A percentile compares a stretch with the other conserved stretches of the same genome.
phyloP scores from a whole-genome alignment of 2,329 filamentous ascomycete species.

The Colletotrichum graminicola region DNA sequence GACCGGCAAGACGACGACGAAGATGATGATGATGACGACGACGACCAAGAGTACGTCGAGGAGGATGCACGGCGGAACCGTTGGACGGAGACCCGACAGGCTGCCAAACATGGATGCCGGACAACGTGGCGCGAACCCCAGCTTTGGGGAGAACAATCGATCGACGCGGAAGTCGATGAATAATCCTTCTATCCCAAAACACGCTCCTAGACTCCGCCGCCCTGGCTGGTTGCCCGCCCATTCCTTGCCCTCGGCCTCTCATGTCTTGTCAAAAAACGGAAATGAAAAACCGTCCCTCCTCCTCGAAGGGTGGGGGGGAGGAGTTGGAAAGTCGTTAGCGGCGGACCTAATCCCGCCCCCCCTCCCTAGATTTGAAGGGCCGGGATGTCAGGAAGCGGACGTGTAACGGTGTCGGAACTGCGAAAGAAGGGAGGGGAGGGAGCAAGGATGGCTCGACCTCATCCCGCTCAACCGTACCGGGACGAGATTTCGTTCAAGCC shows the following conservation, averaged over 20 bases:
- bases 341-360: not conserved
- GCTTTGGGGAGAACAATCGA: too few relatives aligned
- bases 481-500: not conserved
- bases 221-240: not conserved
- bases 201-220: too few relatives aligned
- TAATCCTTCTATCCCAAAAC: not conserved
- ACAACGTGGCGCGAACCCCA: not conserved
- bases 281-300: not conserved
- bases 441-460: slow-evolving; percentile 7
- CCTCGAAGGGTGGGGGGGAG: too few relatives aligned
- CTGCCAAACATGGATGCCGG: too few relatives aligned
- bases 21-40: too few relatives aligned
- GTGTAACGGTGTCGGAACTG: not conserved
- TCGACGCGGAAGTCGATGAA: not conserved
- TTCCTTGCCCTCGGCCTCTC: not conserved
- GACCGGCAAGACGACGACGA: too few relatives aligned
- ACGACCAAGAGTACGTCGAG: too few relatives aligned
- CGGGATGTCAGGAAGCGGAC: not conserved
- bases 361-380: too few relatives aligned
- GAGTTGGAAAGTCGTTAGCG: not conserved
- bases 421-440: not conserved
- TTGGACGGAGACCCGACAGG: not conserved
- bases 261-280: not conserved
- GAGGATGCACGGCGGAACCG: not conserved
- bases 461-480: not conserved